Conservation (phyloP, 345 rosid species). For the Clausena lansium region DNA sequence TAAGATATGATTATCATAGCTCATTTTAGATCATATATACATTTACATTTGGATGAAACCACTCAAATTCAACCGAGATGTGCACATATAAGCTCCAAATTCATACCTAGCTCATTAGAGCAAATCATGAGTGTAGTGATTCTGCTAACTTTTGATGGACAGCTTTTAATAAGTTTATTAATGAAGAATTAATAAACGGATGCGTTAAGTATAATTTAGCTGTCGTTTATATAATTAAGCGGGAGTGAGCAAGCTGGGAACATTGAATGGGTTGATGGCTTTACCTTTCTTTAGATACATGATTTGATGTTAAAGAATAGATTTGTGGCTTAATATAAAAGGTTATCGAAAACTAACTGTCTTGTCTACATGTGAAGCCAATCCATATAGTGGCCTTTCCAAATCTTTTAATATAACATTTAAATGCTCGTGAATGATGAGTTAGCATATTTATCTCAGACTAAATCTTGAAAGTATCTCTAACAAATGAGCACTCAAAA, state of each 20-base stretch:
- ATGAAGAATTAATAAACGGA: constrained; percentile 6
- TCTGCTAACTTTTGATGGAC: not conserved
- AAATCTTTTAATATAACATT: not conserved
- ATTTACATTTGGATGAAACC: too few relatives aligned
- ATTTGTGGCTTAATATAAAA: constrained; percentile 23
- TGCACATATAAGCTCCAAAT: not conserved
- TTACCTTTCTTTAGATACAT: not conserved
- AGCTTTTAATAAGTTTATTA: not conserved
- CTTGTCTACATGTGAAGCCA: constrained; percentile 9
- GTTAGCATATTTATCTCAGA: constrained; percentile 3
- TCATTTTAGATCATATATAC: not conserved
- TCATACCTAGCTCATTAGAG: not conserved
- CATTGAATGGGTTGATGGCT: constrained; percentile 1
- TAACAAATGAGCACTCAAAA: constrained; percentile 15
- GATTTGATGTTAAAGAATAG: constrained; percentile 13
- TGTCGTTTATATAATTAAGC: not conserved
- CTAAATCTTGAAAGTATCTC: constrained; percentile 1
- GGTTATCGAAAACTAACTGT: constrained; percentile 15
- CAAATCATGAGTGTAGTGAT: not conserved
- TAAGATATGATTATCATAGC: too few relatives aligned
- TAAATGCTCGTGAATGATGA: constrained; percentile 23
- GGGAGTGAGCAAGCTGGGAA: not conserved
- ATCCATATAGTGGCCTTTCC: not conserved
- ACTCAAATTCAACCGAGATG: not conserved
- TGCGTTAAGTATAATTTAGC: not conserved